Percentiles rank a stretch among this genome's conserved stretches.
phyloP scores from a whole-genome alignment of 192 early-diverging fungal species.

The Linnemannia schmuckeri region DNA sequence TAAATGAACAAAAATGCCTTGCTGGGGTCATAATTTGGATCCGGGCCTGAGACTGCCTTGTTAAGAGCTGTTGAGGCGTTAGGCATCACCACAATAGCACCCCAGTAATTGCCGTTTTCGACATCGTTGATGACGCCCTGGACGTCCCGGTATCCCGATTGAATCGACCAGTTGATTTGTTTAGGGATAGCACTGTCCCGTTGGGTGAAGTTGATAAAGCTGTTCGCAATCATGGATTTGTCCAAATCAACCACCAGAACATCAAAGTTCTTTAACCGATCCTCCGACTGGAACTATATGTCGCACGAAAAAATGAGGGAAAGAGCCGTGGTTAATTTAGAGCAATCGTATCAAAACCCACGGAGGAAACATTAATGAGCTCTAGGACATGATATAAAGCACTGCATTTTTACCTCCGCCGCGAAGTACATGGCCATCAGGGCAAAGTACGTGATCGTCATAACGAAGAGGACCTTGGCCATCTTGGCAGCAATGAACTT shows the following conservation, averaged over 20 bases:
- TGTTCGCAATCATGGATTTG: constrained; percentile 35
- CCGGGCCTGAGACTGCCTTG: constrained; percentile 29
- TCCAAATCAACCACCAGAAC: constrained; percentile 46
- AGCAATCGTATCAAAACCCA: background rate
- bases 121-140: constrained; percentile 23
- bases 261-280: constrained; percentile 24
- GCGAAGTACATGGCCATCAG: constrained; percentile 48
- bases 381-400: background rate
- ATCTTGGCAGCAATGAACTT: constrained; percentile 18
- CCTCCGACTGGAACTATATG: constrained; percentile 20
- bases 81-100: constrained; percentile 32
- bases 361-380: background rate
- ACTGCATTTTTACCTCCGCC: constrained; percentile 26
- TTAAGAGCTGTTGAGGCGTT: constrained; percentile 31
- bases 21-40: constrained; percentile 33
- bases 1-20: constrained; percentile 48
- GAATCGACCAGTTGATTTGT: constrained; percentile 41
- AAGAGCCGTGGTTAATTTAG: background rate
- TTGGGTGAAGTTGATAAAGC: constrained; percentile 44
- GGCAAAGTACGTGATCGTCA: constrained; percentile 37
- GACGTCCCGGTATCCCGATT: constrained; percentile 27
- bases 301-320: background rate
- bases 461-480: constrained; percentile 13
- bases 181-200: constrained; percentile 8
- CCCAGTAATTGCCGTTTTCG: constrained; percentile 49